These are phyloP conservation scores for Paragyromitra xinjiangensis DNA, from an alignment of 495 filamentous ascomycete genomes.

Conservation along the genomic window DNA sequence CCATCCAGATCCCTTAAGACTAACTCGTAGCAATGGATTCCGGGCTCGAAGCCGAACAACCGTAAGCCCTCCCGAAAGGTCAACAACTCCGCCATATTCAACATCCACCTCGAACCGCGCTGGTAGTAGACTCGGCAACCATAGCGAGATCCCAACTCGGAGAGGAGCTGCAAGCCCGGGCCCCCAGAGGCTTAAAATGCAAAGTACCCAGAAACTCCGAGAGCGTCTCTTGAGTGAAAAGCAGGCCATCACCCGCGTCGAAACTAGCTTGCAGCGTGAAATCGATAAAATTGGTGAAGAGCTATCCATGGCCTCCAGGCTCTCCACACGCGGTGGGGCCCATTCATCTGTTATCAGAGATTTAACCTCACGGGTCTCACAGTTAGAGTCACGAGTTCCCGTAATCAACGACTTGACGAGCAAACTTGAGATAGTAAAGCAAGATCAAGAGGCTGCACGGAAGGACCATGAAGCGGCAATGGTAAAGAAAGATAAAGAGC, in stretches of 20 bases:
- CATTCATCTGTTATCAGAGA: constrained; percentile 56
- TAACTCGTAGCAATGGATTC: constrained; percentile 44
- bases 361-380: constrained; percentile 64
- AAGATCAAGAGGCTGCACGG: constrained; percentile 1
- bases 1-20: constrained; percentile 37
- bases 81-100: constrained; percentile 40
- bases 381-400: constrained; percentile 73
- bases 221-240: constrained; percentile 87
- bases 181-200: constrained; percentile 78
- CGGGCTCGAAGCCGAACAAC: constrained; percentile 44
- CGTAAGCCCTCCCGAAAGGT: constrained; percentile 45
- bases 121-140: constrained; percentile 38
- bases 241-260: constrained; percentile 72
- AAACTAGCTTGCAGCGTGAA: constrained; percentile 75
- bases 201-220: constrained; percentile 90
- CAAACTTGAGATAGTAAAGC: constrained; percentile 68
- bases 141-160: constrained; percentile 43
- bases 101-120: constrained; percentile 16
- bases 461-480: constrained; percentile 69
- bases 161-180: constrained; percentile 50
- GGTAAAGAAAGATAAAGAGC: constrained; percentile 77
- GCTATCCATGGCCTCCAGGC: constrained; percentile 65
- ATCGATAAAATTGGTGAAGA: constrained; percentile 84
- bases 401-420: constrained; percentile 67
- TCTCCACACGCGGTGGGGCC: constrained; percentile 61